Evolutionary conservation across 75 land plant species (phyloP), one percentile per base, ranked within the genome.

Genomic region (Cupressus sempervirens): DNA sequence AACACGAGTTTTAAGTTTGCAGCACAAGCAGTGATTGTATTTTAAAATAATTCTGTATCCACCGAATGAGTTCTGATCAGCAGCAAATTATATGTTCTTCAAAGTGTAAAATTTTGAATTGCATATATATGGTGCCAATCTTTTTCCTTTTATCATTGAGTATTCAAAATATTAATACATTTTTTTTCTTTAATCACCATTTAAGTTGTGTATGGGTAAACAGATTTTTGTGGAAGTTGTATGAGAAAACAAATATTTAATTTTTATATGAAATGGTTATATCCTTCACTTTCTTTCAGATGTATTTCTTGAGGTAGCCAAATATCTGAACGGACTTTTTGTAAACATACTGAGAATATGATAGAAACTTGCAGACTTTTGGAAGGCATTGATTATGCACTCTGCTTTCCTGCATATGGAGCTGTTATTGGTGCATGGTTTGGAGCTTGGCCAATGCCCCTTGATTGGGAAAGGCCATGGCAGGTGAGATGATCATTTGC

Each of bases 361-460:
- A 41, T 34, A 16, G 26, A 11, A 20, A 77, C 41, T 84, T 83
- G 67, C 88, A 96, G 98, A 85, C 96, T 94, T 79, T 75, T 73
- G 36, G 92, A 86, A 85, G 38, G 85, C 54, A 48, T 92, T 80
- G 99, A 97, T 52, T 88, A 83, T 82, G 88, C 93, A 89, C 79
- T 97, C 20, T 94, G 98, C 84, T n/a, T 97, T 74, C 98, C 99
- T 76, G 99, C 99, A 82, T 93, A 96, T 84, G 99, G 99, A 87
- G 96, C 96, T 89, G 86, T 93, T 26, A 84, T 97, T 85, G 99
- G 99, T 83, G 92, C 98, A 83, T 97, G 99, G 99, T 87, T 97
- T 87, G 99, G 98, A 56, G 99, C 99, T 46, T 97, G 96, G 96
- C 99, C 99, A 46, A 97, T 97, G 99, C 99, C 99, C 23, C 91